Evolutionary conservation across 768 basidiomycete species (phyloP), one percentile per base, ranked within the genome.

Genomic region (Lactarius indigo): DNA sequence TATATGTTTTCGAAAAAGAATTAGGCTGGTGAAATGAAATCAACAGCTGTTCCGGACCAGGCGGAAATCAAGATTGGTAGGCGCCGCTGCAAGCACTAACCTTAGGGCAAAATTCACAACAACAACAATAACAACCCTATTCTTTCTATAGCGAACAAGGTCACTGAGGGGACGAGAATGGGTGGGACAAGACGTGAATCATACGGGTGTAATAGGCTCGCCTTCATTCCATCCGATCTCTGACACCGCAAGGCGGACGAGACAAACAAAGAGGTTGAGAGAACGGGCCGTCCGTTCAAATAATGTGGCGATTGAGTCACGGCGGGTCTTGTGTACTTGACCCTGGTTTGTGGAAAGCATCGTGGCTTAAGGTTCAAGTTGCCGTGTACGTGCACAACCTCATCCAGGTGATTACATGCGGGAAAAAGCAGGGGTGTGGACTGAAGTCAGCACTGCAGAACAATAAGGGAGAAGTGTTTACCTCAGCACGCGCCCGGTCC

Each of bases 381-480:
- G 3, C 39, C 58, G 20, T 50, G 35, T 5, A 33, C 37, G 12
- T 47, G 42, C 13, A 17, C 41, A 28, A 28, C 55, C n/a, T 28
- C 37, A 42, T 57, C 57, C 35, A 57, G 58, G 57, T 17, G 42
- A 23, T 17, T 26, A 26, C 39, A n/a, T 26, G 37, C 47, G 66
- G 39, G 41, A 67, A 59, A 63, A 30, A 17, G 23, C 31, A 41
- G 33, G 28, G 20, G 23, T 18, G 20, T 37, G 57, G 57, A 58
- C 65, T 37, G 35, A 62, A n/a, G 44, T 54, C 57, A 37, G 59
- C 44, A 69, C 30, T 39, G 61, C 13, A 69, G 39, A 62, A 69
- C 68, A 69, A 69, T 69, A 69, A 69, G 65, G 47, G 39, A 63
- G 68, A 63, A 67, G 68, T 5, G 52, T 62, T 66, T 68, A 68